These are phyloP conservation scores for Volvariella volvacea DNA, from an alignment of 1,284 basidiomycete genomes.

Conservation along the genomic window DNA sequence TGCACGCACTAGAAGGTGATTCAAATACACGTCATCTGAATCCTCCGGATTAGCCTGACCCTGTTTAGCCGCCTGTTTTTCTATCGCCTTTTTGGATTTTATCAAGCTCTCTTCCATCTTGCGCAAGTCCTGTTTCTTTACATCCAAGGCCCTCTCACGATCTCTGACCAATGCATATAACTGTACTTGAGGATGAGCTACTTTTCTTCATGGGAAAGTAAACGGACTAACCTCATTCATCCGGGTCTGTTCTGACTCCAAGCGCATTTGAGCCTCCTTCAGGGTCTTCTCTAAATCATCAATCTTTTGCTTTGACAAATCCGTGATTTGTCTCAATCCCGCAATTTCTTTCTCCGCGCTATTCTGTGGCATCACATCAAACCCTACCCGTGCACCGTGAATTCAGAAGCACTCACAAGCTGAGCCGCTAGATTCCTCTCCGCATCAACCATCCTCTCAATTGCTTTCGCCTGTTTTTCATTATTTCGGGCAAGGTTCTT, in stretches of 20 bases:
- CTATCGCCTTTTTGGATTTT: constrained; percentile 45
- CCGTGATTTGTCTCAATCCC: constrained; percentile 25
- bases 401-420: constrained; percentile 36
- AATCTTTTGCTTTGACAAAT: constrained; percentile 22
- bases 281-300: constrained; percentile 31
- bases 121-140: constrained; percentile 30
- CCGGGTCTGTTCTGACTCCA: constrained; percentile 32
- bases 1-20: constrained; percentile 14
- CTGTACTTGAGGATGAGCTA: constrained; percentile 10
- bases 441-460: constrained; percentile 65
- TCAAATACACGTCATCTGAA: constrained; percentile 1
- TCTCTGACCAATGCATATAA: constrained; percentile 16
- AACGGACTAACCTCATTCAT: constrained; percentile 19
- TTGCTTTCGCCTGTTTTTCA: constrained; percentile 75
- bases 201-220: background rate
- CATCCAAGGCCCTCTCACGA: constrained; percentile 25
- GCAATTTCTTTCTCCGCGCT: constrained; percentile 41
- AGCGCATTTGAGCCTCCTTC: constrained; percentile 25
- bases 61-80: constrained; percentile 36
- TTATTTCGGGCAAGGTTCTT: constrained; percentile 52
- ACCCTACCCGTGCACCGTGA: background rate
- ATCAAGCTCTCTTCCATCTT: constrained; percentile 40
- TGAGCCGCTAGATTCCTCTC: constrained; percentile 56
- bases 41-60: constrained; percentile 1
- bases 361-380: constrained; percentile 27